phyloP scores from a whole-genome alignment of 148 eudicot species.

The Chenopodium quinoa region DNA sequence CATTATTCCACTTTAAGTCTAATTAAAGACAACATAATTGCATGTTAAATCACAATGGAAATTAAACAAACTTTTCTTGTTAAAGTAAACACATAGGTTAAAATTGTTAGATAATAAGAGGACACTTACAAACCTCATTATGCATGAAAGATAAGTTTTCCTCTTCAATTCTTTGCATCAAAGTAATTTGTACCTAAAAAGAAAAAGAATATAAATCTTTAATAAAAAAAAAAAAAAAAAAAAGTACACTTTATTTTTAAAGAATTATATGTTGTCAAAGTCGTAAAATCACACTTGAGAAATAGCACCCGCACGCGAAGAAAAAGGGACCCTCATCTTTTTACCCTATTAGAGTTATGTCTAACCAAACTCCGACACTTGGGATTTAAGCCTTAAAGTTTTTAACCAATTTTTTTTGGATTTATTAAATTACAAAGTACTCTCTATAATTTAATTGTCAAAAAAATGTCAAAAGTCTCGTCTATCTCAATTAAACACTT shows the following conservation, averaged over 20 bases:
- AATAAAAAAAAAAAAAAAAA: not conserved
- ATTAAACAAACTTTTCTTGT: not conserved
- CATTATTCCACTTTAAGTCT: not conserved
- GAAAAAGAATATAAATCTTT: too few species aligned
- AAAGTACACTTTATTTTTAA: not conserved
- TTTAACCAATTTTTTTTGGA: not conserved
- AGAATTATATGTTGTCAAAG: not conserved
- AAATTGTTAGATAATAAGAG: not conserved
- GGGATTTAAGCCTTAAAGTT: not conserved
- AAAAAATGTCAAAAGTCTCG: not conserved
- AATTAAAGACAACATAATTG: slow-evolving; percentile 6
- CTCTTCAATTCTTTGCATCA: not conserved
- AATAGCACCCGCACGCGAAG: slow-evolving; percentile 20
- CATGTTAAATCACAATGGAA: slow-evolving; percentile 1
- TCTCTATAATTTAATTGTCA: not conserved
- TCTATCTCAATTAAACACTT: not conserved
- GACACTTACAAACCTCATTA: slow-evolving; percentile 9
- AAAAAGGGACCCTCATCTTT: not conserved
- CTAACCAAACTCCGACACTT: slow-evolving; percentile 15
- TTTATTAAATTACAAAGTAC: not conserved
- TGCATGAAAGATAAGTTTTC: slow-evolving; percentile 3
- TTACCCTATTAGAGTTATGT: not conserved
- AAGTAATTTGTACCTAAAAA: not conserved
- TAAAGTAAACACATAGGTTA: slow-evolving; percentile 4
- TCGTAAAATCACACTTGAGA: not conserved